Evolutionary conservation across 129 eudicot species (phyloP).

Genomic region (Mikania micrantha): DNA sequence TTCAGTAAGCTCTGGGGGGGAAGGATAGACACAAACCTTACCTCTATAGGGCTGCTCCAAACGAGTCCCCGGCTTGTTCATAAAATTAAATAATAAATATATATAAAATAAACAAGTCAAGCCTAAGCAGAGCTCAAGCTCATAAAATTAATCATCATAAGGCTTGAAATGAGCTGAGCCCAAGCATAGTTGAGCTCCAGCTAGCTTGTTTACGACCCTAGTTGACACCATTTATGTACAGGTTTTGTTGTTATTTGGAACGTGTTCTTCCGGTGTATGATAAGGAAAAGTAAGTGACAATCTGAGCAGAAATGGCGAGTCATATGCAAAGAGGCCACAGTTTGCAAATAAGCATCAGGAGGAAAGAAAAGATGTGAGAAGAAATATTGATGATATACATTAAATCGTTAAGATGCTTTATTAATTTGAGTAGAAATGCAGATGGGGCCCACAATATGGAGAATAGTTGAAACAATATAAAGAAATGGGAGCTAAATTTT

Average conservation of each 20-base stretch:
- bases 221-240: neutral
- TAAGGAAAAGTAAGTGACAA: neutral
- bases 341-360: neutral
- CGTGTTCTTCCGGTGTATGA: neutral
- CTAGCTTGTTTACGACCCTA: neutral
- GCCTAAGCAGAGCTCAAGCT: no score
- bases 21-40: no score
- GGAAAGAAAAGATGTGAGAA: neutral
- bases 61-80: no score
- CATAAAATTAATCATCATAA: neutral
- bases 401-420: neutral
- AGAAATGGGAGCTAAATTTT: neutral
- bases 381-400: neutral
- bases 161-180: neutral
- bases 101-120: no score
- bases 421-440: neutral
- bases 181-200: no score
- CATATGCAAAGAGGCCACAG: constrained; percentile 3
- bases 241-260: neutral
- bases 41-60: no score
- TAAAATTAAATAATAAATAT: no score
- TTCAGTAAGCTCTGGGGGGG: no score
- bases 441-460: neutral
- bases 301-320: neutral
- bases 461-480: neutral